A percentile compares a stretch with the other conserved stretches of the same genome.
These are phyloP conservation scores for Plasmodium sp. DNA, from an alignment of 169 alveolate genomes.

Conservation along the genomic window DNA sequence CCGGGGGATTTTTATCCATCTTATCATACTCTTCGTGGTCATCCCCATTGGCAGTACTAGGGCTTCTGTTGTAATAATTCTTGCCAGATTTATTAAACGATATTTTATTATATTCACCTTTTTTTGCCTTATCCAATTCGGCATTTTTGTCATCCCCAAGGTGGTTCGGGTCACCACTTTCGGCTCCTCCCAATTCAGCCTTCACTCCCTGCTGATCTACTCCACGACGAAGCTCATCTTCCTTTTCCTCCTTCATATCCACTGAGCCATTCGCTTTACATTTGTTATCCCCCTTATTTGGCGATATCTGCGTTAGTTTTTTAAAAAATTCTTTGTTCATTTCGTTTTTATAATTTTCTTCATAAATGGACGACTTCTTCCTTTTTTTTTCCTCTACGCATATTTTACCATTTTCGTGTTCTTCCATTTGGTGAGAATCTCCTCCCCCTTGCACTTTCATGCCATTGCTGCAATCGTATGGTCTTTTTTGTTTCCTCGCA, in stretches of 20 bases:
- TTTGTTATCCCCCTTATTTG: neutral
- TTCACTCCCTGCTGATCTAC: neutral
- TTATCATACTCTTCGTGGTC: neutral
- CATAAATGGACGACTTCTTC: neutral
- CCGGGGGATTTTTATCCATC: neutral
- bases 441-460: neutral
- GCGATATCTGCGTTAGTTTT: neutral
- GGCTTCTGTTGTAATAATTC: neutral
- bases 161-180: neutral
- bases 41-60: neutral
- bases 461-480: neutral
- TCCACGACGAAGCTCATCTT: neutral
- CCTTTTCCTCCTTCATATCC: neutral
- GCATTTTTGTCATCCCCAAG: neutral
- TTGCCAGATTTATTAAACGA: neutral
- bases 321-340: neutral
- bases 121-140: neutral
- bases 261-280: neutral
- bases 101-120: neutral
- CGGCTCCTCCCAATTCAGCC: neutral
- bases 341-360: slow-evolving; percentile 18
- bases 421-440: neutral
- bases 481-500: neutral
- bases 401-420: neutral
- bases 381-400: neutral